Evolutionary conservation across 164 flowering plant genomes (phyloP), one percentile per base, ranked within the genome.

Genomic region (Stephania cephalantha): DNA sequence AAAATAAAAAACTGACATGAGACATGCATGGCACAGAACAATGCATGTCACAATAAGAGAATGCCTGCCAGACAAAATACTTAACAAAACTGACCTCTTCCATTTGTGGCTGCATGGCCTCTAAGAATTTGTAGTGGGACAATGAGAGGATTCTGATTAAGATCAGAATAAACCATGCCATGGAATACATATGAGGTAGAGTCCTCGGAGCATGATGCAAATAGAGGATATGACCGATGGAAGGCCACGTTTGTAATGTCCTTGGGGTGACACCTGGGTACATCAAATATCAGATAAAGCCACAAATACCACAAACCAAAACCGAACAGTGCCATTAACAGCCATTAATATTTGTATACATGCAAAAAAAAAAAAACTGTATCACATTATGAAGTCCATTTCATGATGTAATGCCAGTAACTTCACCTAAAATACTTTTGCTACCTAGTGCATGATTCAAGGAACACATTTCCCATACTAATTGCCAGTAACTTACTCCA

Each of bases 81-180:
- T 46, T 5, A 68, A 6, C 20, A 63, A 13, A 65, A 81, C 87
- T 84, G 50, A 93, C 99, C 99, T 89, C 96, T 89, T 78, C 91
- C 95, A 78, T 92, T 84, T 46, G 89, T 74, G 75, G 77, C 85
- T 65, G 81, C 20, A 82, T 96, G 98, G 64, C 99, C 99, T 71
- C 89, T 85, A 12, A 96, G 95, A 78, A 90, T 90, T 82, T 91
- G 87, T 74, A 96, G 77, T 1, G 99, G 98, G 65, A 94, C 93
- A 76, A 96, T 88, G 10, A 92, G 88, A 74, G 99, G 99, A 76
- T 94, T 89, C 82, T 94, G 90, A 77, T 92, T 94, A 18, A 92
- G 89, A 86, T 94, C 98, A 4, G 92, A 85, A 84, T 91, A 96
- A 75, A 96, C 97, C 96, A 82, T 96, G 75, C 99, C 99, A 84